Percentiles rank a stretch among this genome's conserved stretches.
Evolutionary conservation across 2,329 filamentous ascomycete species (phyloP).

Genomic region (Aspergillus fumigatiaffinis): DNA sequence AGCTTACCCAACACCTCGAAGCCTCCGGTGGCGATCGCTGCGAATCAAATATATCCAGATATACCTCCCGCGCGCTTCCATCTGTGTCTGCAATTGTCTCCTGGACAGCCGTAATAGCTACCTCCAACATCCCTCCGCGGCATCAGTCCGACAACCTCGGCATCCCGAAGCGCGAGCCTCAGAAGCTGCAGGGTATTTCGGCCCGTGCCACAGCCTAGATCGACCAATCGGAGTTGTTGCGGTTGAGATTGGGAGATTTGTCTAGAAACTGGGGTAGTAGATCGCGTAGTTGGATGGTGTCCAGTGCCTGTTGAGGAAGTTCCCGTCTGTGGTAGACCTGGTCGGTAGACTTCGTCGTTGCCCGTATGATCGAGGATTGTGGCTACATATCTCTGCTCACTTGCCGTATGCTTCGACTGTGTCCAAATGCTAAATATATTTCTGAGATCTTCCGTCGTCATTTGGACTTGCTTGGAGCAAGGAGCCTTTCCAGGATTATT

Average conservation of each 20-base stretch:
- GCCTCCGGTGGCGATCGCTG: slow-evolving; percentile 23
- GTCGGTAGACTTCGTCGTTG: not conserved
- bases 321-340: slow-evolving; percentile 59
- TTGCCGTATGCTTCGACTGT: slow-evolving; percentile 37
- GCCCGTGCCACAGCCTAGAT: slow-evolving; percentile 64
- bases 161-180: slow-evolving; percentile 11
- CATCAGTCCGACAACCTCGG: slow-evolving; percentile 54
- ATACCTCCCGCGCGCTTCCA: slow-evolving; percentile 4
- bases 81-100: not conserved
- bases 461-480: slow-evolving; percentile 5
- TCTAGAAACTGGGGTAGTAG: slow-evolving; percentile 50
- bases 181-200: slow-evolving; percentile 57
- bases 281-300: slow-evolving; percentile 52
- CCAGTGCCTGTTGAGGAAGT: slow-evolving; percentile 63
- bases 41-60: slow-evolving; percentile 41
- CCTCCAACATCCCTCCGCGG: slow-evolving; percentile 55
- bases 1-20: slow-evolving; percentile 54
- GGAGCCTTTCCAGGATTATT: slow-evolving; percentile 16
- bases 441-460: not conserved
- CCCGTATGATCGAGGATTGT: not conserved
- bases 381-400: slow-evolving; percentile 31
- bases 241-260: slow-evolving; percentile 12
- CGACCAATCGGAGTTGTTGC: slow-evolving; percentile 43
- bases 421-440: slow-evolving; percentile 26
- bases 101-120: slow-evolving; percentile 44